Base-by-base conservation (phyloP, 768 basidiomycete genomes). In the Naganishia randhawae region DNA sequence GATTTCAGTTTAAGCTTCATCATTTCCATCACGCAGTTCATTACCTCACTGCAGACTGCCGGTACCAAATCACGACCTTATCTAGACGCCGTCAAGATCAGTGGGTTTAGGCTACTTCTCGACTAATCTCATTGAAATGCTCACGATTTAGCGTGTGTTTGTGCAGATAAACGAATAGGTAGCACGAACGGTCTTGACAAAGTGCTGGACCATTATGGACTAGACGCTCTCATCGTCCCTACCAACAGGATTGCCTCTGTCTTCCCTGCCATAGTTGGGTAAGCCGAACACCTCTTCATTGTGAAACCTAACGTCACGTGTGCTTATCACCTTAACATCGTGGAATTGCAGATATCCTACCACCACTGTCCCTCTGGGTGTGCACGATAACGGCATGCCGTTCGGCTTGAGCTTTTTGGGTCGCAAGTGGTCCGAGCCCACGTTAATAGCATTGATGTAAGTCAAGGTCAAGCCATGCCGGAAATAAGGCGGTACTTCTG, bases 341-440 rank as follows among this genome's bases (percentile, higher is more conserved):
- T 33, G 6, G 11, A 10, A 17, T 33, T 5, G 16, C 33, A 57
- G 55, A n/a, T 57, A 57, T n/a, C 55, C 55, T 11, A 35, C 41
- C 55, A 41, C 55, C 11, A 57, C 55, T 19, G 55, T 57, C 16
- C 55, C 55, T 37, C 55, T 57, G 1, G 55, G 55, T n/a, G 35
- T 57, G 10, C 35, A 31, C 19, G 55, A 39, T n/a, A 39, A 57
- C 55, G 55, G 55, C 33, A 37, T 39, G 55, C 55, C 55, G 8
- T 57, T 57, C 41, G 55, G 35, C 16, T 17, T 57, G 10, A 39
- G 55, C 25, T 57, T 57, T n/a, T n/a, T 57, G 32, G 55, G 55
- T 41, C 33, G 55, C 19, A 57, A 57, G 37, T 57, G 55, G 55
- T 57, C 55, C 3, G 55, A 57, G 35, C 55, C 55, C 7, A 39